Base-by-base conservation (phyloP, 768 basidiomycete genomes). In the Suillus placidus region DNA sequence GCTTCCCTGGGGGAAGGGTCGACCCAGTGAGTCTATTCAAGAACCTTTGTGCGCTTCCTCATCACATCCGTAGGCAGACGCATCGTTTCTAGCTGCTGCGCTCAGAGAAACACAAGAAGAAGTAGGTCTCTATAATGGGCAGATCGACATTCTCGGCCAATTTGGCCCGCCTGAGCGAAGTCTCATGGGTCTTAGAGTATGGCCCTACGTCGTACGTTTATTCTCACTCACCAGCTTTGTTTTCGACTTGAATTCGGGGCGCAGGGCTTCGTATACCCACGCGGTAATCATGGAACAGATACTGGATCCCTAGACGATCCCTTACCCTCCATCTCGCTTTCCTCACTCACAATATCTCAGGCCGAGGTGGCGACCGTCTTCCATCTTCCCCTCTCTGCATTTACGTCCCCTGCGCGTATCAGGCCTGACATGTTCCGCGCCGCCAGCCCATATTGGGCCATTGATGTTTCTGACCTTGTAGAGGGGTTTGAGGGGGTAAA, bases 1-100 rank as follows among this genome's bases (percentile, higher is more conserved):
- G 91, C 79, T 92, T 91, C 76, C 91, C 91, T 56, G 91, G 91
- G 35, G 91, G 91, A 14, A 82, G 83, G 66, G 83, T 88, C 35
- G 91, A 93, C 73, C 76, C 87, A 62, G 90, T 67, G 23, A n/a
- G 51, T 30, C 16, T 52, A 52, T 32, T 52, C 49, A 13, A 52
- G 16, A 18, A 52, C 16, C 4, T 30, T 4, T 5, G 8, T 18
- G 26, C 32, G 16, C 16, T 52, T 52, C 30, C 51, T 52, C 16
- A 32, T 52, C 30, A 30, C 26, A 52, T 30, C 1, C 8, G 16
- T 18, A 52, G 51, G 51, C 26, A 30, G 51, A 52, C 26, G 51
- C 30, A 30, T 52, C 51, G 30, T 52, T 52, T 30, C 30, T 52
- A 18, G 51, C 51, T 52, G 26, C 51, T 30, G 51, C 51, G 8